Evolutionary conservation across 108 stramenopile genomes (phyloP).

Genomic region (Nitzschia inconspicua): DNA sequence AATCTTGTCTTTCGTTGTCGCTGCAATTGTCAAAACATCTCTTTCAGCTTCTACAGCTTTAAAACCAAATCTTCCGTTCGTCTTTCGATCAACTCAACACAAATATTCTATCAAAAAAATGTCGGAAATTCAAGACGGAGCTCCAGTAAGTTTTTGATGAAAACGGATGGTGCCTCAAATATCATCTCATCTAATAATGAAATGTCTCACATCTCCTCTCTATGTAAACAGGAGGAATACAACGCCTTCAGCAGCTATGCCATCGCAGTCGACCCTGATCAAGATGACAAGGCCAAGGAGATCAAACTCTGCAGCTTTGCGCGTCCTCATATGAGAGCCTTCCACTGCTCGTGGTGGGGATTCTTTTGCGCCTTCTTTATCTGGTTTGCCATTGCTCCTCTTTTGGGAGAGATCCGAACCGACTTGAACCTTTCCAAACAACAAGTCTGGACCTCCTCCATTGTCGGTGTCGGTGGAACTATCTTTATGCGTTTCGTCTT

Average conservation of each 20-base stretch:
- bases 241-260: slow-evolving; percentile 61
- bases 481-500: slow-evolving; percentile 70
- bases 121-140: slow-evolving; percentile 25
- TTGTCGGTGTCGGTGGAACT: slow-evolving; percentile 66
- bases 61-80: too few relatives aligned
- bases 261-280: slow-evolving; percentile 75
- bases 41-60: too few relatives aligned
- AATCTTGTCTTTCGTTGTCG: too few relatives aligned
- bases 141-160: slow-evolving; percentile 34
- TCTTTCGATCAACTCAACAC: too few relatives aligned
- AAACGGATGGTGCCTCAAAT: neutral
- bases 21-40: too few relatives aligned
- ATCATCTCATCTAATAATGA: slow-evolving; percentile 1
- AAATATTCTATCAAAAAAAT: too few relatives aligned
- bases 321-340: slow-evolving; percentile 88
- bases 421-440: slow-evolving; percentile 58
- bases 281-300: slow-evolving; percentile 70
- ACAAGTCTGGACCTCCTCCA: slow-evolving; percentile 82
- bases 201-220: neutral
- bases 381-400: slow-evolving; percentile 91
- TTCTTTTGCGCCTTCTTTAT: slow-evolving; percentile 82
- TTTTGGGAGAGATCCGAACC: slow-evolving; percentile 65
- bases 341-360: slow-evolving; percentile 73
- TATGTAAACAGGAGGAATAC: slow-evolving; percentile 29
- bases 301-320: slow-evolving; percentile 54